These are phyloP conservation scores for Globisporangium megalacanthum DNA, from an alignment of 352 stramenopile species.

Conservation along the genomic window DNA sequence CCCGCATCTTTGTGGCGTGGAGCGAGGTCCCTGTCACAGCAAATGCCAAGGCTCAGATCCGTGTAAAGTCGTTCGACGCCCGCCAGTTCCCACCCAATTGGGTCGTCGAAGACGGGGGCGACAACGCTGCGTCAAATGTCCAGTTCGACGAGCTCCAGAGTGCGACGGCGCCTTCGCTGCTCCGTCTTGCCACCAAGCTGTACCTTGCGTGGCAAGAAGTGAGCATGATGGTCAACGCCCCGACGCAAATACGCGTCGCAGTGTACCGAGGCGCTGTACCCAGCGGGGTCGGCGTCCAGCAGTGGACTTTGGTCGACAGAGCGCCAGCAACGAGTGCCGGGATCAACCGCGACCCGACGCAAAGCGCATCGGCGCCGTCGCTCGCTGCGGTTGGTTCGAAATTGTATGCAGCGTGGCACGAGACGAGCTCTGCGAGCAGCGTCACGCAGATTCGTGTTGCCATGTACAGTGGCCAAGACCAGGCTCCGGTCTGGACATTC, in stretches of 20 bases:
- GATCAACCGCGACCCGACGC: constrained; percentile 39
- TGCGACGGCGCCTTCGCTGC: constrained; percentile 25
- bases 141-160: constrained; percentile 41
- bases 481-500: constrained; percentile 41
- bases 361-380: constrained; percentile 28
- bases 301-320: constrained; percentile 37
- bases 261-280: constrained; percentile 22
- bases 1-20: constrained; percentile 41
- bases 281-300: constrained; percentile 12
- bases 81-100: constrained; percentile 25
- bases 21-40: constrained; percentile 23
- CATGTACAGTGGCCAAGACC: constrained; percentile 42
- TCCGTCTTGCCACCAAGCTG: constrained; percentile 22
- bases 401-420: constrained; percentile 58
- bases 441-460: constrained; percentile 45
- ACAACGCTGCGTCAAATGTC: constrained; percentile 16
- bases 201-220: constrained; percentile 56
- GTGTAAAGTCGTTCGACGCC: constrained; percentile 35
- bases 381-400: constrained; percentile 27
- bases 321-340: constrained; percentile 19
- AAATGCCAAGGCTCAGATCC: constrained; percentile 28
- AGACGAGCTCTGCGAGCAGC: constrained; percentile 13
- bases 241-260: constrained; percentile 44
- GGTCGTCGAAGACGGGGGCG: constrained; percentile 39
- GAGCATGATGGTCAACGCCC: constrained; percentile 19